phyloP scores from a whole-genome alignment of 371 early-diverging fungal species.

The Sporodiniella umbellata region DNA sequence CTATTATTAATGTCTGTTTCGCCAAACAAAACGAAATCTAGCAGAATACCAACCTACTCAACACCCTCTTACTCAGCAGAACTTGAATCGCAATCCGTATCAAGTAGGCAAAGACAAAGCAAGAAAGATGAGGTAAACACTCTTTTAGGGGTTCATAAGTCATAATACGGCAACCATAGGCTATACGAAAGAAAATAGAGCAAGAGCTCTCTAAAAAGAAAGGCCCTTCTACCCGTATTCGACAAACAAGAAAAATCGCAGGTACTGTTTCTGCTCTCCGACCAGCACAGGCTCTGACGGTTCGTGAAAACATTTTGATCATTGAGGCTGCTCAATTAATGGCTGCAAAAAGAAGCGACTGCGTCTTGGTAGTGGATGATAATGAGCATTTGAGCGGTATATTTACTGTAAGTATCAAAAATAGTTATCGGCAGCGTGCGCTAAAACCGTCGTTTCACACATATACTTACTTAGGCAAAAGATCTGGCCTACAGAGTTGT shows the following conservation, averaged over 20 bases:
- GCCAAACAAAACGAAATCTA: constrained; percentile 1
- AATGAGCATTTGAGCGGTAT: constrained; percentile 94
- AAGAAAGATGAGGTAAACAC: constrained; percentile 22
- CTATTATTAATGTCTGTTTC: constrained; percentile 1
- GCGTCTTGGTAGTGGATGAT: constrained; percentile 89
- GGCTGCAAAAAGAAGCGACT: constrained; percentile 96
- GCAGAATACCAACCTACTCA: constrained; percentile 1
- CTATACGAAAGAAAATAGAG: constrained; percentile 70
- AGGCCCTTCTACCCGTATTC: constrained; percentile 29
- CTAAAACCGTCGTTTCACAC: too few species aligned
- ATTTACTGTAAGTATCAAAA: constrained; percentile 61
- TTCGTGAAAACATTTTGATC: constrained; percentile 82
- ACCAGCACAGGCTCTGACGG: constrained; percentile 86
- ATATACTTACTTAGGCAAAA: constrained; percentile 41
- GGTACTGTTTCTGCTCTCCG: constrained; percentile 90
- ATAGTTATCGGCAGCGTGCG: too few species aligned
- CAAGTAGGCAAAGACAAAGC: constrained; percentile 18
- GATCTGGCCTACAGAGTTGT: constrained; percentile 48
- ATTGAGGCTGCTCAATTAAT: constrained; percentile 94
- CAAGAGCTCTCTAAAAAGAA: constrained; percentile 69
- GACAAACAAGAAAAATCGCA: constrained; percentile 43
- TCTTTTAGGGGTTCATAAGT: background rate
- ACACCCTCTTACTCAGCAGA: constrained; percentile 10
- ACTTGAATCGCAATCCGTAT: constrained; percentile 5
- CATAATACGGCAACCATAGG: constrained; percentile 13